Percentiles rank a stretch among this genome's conserved stretches.
Conservation (phyloP, 441 rosid genomes). For the Rhodomyrtus psidioides region DNA sequence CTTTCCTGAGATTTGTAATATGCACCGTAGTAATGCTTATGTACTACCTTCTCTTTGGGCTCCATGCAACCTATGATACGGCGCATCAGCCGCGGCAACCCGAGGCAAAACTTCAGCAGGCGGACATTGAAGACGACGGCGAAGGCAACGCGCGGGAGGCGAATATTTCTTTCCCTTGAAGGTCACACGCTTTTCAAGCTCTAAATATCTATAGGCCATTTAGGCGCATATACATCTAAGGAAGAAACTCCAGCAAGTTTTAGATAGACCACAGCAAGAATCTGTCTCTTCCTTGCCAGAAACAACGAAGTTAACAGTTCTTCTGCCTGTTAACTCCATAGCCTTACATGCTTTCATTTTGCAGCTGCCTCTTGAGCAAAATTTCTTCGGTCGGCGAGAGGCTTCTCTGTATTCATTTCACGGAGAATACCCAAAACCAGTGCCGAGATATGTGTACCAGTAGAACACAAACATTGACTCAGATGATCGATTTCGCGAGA, state of each 20-base stretch:
- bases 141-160: not conserved
- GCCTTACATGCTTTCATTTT: not conserved
- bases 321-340: not conserved
- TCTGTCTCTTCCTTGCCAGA: not conserved
- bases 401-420: no score
- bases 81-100: conserved; percentile 29
- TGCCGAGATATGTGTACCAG: not conserved
- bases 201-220: not conserved
- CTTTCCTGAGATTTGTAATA: conserved; percentile 35
- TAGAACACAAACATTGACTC: not conserved
- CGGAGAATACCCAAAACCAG: no score
- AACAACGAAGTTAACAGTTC: not conserved
- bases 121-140: conserved; percentile 1
- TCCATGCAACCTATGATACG: conserved; percentile 46
- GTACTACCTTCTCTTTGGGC: conserved; percentile 36
- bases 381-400: not conserved
- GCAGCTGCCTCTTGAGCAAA: no score
- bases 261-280: not conserved
- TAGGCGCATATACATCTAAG: not conserved
- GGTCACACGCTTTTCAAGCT: not conserved
- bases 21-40: conserved; percentile 38
- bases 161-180: not conserved
- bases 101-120: conserved; percentile 5
- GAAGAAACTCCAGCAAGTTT: not conserved
- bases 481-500: not conserved